Evolutionary conservation across 768 basidiomycete genomes (phyloP).

Genomic region (Myochromella boudieri): DNA sequence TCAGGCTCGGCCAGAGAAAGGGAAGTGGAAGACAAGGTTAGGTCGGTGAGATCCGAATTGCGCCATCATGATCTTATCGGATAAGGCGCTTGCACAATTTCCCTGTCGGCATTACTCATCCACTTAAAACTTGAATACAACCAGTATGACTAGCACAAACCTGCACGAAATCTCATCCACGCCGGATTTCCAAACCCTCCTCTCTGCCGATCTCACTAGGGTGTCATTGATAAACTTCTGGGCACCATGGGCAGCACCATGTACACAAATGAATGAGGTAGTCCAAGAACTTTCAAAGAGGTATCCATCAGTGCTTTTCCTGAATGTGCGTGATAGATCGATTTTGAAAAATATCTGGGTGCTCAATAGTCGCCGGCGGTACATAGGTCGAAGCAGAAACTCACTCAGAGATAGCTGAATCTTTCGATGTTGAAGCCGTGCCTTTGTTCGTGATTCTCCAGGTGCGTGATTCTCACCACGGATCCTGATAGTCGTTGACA

Average conservation of each 20-base stretch:
- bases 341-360: neutral
- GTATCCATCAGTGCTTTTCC: constrained; percentile 64
- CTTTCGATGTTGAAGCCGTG: constrained; percentile 89
- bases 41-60: constrained; percentile 20
- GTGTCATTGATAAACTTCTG: constrained; percentile 93
- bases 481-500: neutral
- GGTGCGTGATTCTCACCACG: constrained; percentile 40
- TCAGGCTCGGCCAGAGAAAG: too few relatives aligned
- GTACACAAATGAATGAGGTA: constrained; percentile 84
- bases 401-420: constrained; percentile 83
- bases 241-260: constrained; percentile 92
- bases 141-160: constrained; percentile 29
- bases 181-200: constrained; percentile 68
- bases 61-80: constrained; percentile 21
- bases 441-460: constrained; percentile 81
- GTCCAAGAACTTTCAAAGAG: constrained; percentile 72
- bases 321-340: constrained; percentile 52
- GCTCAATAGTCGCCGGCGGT: neutral
- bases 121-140: neutral
- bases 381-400: constrained; percentile 79
- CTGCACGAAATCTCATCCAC: constrained; percentile 53
- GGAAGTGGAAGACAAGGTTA: too few relatives aligned
- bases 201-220: constrained; percentile 74
- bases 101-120: constrained; percentile 17
- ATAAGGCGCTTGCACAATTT: constrained; percentile 8